Evolutionary conservation across 78 protist genomes (phyloP).

Genomic region (Pigoraptor vietnamica): DNA sequence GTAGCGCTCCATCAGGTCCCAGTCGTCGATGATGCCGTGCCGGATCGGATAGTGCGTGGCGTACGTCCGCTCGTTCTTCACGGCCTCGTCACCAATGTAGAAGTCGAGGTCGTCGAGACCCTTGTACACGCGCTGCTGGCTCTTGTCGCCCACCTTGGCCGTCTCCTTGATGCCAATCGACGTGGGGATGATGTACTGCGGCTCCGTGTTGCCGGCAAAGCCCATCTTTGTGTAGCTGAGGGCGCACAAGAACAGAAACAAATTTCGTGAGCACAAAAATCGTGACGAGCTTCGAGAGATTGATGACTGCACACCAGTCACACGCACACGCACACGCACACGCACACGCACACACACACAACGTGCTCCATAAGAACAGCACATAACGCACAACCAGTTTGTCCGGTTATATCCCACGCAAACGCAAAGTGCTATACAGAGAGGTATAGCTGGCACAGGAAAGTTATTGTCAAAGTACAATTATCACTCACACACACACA

Average conservation of each 20-base stretch:
- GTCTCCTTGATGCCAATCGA: slow-evolving; percentile 68
- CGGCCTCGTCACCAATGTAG: slow-evolving; percentile 92
- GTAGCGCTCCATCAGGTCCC: slow-evolving; percentile 97
- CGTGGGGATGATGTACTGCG: slow-evolving; percentile 93
- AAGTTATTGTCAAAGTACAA: too few species aligned
- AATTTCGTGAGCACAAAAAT: background rate
- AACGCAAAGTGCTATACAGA: too few species aligned
- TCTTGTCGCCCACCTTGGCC: background rate
- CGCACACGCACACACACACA: too few species aligned
- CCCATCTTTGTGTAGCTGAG: slow-evolving; percentile 97
- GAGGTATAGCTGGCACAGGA: too few species aligned
- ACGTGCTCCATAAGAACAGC: too few species aligned
- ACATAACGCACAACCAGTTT: too few species aligned
- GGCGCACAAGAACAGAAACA: background rate
- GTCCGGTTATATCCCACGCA: too few species aligned
- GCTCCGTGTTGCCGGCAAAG: slow-evolving; percentile 93
- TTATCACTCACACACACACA: too few species aligned
- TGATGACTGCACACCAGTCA: background rate
- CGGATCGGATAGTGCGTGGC: slow-evolving; percentile 78
- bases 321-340: too few species aligned
- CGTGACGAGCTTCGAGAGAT: background rate
- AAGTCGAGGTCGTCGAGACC: background rate
- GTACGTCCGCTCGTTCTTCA: slow-evolving; percentile 58
- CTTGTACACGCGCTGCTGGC: background rate
- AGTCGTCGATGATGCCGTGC: slow-evolving; percentile 92